A percentile compares a stretch with the other conserved stretches of the same genome.
Conservation (phyloP, 495 filamentous ascomycete genomes). For the Podospora fimiseda region DNA sequence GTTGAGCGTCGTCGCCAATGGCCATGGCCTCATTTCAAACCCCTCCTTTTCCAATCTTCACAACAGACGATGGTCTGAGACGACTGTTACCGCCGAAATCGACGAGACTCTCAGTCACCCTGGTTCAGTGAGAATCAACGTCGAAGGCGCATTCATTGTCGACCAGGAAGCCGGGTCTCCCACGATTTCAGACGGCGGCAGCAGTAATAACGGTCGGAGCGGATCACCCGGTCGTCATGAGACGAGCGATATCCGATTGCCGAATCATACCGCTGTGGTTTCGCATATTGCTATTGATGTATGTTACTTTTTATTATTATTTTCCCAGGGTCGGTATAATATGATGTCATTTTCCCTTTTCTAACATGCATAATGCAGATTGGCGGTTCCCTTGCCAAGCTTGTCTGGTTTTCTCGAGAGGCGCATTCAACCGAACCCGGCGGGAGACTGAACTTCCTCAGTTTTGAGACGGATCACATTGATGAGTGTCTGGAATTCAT, state of each 20-base stretch:
- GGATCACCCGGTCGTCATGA: conserved; percentile 57
- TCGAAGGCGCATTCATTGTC: conserved; percentile 91
- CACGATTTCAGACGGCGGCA: conserved; percentile 49
- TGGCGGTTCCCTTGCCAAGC: conserved; percentile 87
- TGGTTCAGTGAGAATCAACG: conserved; percentile 85
- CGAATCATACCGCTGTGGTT: conserved; percentile 85
- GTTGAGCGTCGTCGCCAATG: background rate
- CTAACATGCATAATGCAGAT: conserved; percentile 52
- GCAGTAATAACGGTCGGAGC: no score
- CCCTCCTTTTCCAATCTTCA: background rate
- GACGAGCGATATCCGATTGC: conserved; percentile 87
- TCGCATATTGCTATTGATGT: conserved; percentile 97
- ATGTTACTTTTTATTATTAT: conserved; percentile 29
- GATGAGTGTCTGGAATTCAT: conserved; percentile 89
- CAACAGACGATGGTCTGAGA: conserved; percentile 14
- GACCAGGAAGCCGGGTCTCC: conserved; percentile 59
- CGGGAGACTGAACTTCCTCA: conserved; percentile 87
- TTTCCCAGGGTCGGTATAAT: background rate
- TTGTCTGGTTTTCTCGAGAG: conserved; percentile 95
- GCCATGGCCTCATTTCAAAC: background rate
- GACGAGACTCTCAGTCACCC: conserved; percentile 76
- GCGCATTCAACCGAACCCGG: conserved; percentile 69
- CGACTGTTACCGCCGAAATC: conserved; percentile 48
- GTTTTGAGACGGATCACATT: conserved; percentile 90
- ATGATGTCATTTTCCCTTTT: conserved; percentile 19